Evolutionary conservation across 1,284 basidiomycete genomes (phyloP).

Genomic region (Xanthoconium separans): DNA sequence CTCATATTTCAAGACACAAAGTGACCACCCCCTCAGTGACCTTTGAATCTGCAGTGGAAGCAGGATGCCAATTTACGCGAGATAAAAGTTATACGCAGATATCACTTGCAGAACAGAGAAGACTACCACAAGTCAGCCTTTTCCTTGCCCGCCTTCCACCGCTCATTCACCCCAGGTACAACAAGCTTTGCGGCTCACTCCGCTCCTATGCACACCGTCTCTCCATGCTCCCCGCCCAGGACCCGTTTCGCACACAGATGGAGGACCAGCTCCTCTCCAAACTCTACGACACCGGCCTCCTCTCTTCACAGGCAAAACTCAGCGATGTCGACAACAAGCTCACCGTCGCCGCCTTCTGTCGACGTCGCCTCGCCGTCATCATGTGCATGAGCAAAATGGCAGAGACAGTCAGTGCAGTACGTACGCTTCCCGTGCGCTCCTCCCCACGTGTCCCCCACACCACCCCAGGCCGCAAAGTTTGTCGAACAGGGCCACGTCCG

Average conservation of each 20-base stretch:
- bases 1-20: not conserved
- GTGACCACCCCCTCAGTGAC: not conserved
- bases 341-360: slow-evolving; percentile 92
- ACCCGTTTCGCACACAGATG: slow-evolving; percentile 86
- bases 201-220: slow-evolving; percentile 86
- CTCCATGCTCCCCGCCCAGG: slow-evolving; percentile 85
- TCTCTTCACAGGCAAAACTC: slow-evolving; percentile 79
- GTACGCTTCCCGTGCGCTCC: slow-evolving; percentile 34
- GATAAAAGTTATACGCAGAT: slow-evolving; percentile 93
- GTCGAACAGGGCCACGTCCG: slow-evolving; percentile 98
- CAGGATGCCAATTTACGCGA: slow-evolving; percentile 92
- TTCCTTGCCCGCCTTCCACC: not conserved
- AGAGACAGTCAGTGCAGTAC: slow-evolving; percentile 90
- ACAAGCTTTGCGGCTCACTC: slow-evolving; percentile 90
- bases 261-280: slow-evolving; percentile 90
- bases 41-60: slow-evolving; percentile 78
- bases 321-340: slow-evolving; percentile 94
- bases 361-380: slow-evolving; percentile 89
- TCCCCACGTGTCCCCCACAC: slow-evolving; percentile 2
- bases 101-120: slow-evolving; percentile 92
- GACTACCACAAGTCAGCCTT: slow-evolving; percentile 87
- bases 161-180: slow-evolving; percentile 64
- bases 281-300: slow-evolving; percentile 95
- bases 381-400: slow-evolving; percentile 95
- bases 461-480: slow-evolving; percentile 84